phyloP scores from a whole-genome alignment of 257 asterid genomes.

The Oldenlandia corymbosa region DNA sequence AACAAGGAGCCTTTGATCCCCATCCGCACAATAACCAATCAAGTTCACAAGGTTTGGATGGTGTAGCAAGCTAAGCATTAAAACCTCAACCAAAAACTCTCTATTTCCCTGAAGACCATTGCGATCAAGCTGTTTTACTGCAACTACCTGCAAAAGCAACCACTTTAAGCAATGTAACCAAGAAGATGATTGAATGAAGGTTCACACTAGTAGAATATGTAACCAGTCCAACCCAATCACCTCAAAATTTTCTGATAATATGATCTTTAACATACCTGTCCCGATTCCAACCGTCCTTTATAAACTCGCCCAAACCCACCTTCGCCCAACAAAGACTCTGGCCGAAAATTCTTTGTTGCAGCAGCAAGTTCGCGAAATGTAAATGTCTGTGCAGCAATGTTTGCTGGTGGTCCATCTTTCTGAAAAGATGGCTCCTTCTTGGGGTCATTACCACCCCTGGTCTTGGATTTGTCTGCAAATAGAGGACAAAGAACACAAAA shows the following conservation, averaged over 20 bases:
- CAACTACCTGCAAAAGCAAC: conserved; percentile 62
- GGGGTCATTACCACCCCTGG: conserved; percentile 50
- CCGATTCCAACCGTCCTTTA: conserved; percentile 76
- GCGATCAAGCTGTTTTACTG: conserved; percentile 91
- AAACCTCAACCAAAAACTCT: conserved; percentile 97
- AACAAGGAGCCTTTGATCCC: conserved; percentile 95
- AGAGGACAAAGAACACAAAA: conserved; percentile 3
- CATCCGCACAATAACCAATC: conserved; percentile 98
- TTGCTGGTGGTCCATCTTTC: conserved; percentile 63
- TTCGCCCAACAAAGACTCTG: conserved; percentile 76
- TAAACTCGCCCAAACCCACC: conserved; percentile 98
- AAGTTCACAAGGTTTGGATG: conserved; percentile 91
- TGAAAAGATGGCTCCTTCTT: conserved; percentile 57
- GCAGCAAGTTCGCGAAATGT: conserved; percentile 83
- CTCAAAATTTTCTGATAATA: neutral
- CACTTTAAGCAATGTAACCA: conserved; percentile 18
- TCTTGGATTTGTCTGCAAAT: conserved; percentile 55
- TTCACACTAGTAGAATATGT: neutral
- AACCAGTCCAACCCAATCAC: neutral
- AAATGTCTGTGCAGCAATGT: conserved; percentile 89
- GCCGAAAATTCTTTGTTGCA: conserved; percentile 78
- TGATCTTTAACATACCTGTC: conserved; percentile 48
- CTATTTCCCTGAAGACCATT: conserved; percentile 94
- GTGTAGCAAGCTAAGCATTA: conserved; percentile 96
- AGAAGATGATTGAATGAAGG: neutral